Conservation (phyloP, 495 filamentous ascomycete species). For the Aspergillus bertholletiae region DNA sequence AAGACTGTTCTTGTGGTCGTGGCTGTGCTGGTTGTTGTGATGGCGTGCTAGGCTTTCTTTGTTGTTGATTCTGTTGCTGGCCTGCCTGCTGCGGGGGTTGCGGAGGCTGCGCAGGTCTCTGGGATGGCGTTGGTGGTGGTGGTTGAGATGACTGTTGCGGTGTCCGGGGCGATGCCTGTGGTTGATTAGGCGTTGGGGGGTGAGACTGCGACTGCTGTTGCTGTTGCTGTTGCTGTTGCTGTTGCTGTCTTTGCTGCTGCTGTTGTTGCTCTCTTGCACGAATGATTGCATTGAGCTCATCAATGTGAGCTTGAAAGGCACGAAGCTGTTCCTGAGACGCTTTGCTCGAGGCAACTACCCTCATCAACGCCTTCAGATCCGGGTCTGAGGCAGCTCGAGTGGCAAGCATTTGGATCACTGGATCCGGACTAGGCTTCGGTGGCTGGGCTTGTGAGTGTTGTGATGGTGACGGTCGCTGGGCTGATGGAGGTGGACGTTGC, state of each 20-base stretch:
- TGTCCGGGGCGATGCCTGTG: constrained; percentile 6
- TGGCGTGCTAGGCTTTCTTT: constrained; percentile 6
- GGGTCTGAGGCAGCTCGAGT: constrained; percentile 81
- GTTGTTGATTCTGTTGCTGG: constrained; percentile 13
- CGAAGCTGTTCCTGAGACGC: constrained; percentile 77
- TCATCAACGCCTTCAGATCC: constrained; percentile 93
- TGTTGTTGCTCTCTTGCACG: constrained; percentile 43
- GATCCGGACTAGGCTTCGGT: constrained; percentile 65
- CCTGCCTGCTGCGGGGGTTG: constrained; percentile 9
- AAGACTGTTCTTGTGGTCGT: constrained; percentile 21
- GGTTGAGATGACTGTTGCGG: not conserved
- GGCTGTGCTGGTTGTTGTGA: constrained; percentile 18
- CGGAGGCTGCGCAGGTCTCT: constrained; percentile 14
- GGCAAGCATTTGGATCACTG: constrained; percentile 92
- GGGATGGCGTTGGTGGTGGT: constrained; percentile 6
- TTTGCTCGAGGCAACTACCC: constrained; percentile 83
- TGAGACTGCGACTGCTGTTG: constrained; percentile 23
- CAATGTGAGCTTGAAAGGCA: constrained; percentile 88
- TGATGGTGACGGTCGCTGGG: constrained; percentile 30
- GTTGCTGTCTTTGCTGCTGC: constrained; percentile 26
- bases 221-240: constrained; percentile 37
- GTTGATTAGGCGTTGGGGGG: constrained; percentile 19
- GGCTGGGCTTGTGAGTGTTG: constrained; percentile 36
- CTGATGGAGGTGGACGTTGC: constrained; percentile 27
- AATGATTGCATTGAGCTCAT: constrained; percentile 71